Conservation (phyloP, 495 filamentous ascomycete genomes). For the Immersiella caudata region DNA sequence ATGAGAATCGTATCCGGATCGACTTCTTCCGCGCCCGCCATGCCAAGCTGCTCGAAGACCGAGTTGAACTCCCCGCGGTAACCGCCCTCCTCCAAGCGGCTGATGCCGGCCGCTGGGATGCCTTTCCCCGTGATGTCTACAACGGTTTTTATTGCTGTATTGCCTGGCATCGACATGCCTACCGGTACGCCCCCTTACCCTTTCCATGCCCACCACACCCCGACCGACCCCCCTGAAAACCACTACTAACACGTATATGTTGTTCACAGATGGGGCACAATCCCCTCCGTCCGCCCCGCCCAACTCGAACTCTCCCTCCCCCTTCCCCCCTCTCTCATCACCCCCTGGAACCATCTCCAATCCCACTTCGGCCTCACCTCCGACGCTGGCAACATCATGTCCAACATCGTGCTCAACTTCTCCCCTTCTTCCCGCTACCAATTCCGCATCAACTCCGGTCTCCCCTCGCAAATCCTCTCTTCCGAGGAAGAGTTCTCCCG, state of each 20-base stretch:
- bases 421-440: slow-evolving; percentile 29
- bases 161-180: slow-evolving; percentile 42
- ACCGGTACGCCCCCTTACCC: slow-evolving; percentile 24
- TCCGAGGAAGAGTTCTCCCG: slow-evolving; percentile 41
- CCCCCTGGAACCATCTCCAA: slow-evolving; percentile 45
- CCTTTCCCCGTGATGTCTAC: slow-evolving; percentile 34
- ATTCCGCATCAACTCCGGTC: slow-evolving; percentile 41
- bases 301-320: slow-evolving; percentile 44
- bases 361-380: slow-evolving; percentile 41
- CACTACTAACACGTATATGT: background rate
- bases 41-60: slow-evolving; percentile 25
- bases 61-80: slow-evolving; percentile 34
- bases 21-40: slow-evolving; percentile 18
- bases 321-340: slow-evolving; percentile 40
- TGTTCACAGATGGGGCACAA: slow-evolving; percentile 49
- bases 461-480: slow-evolving; percentile 31
- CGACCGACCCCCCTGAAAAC: background rate
- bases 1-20: slow-evolving; percentile 23
- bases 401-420: slow-evolving; percentile 43
- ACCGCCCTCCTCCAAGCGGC: slow-evolving; percentile 27
- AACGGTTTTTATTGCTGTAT: slow-evolving; percentile 48
- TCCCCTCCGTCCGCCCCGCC: slow-evolving; percentile 46
- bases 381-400: slow-evolving; percentile 41
- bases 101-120: slow-evolving; percentile 33
- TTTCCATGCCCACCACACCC: background rate